Evolutionary conservation across 257 asterid genomes (phyloP), one percentile per base, ranked within the genome.

Genomic region (Nicotiana tomentosiformis): DNA sequence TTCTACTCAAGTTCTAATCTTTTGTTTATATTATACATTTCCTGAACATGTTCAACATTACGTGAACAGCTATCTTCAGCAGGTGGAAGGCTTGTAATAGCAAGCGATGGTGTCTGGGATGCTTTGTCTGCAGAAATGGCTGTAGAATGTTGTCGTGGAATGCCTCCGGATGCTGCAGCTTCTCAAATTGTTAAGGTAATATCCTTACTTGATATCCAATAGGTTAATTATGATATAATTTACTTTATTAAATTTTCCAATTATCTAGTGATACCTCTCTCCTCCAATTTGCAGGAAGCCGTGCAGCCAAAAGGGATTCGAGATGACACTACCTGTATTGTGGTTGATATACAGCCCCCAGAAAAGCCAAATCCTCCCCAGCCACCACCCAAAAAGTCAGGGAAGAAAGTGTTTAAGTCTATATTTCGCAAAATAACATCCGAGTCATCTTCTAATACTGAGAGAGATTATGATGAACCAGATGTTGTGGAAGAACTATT

Each of bases 71-170:
- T 93, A 70, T 85, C 98, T 33, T 83, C 97, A n/a, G 87, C 89
- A 23, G 97, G 98, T 82, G 98, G 97, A 80, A 85, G 97, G 88
- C 89, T 92, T 79, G 87, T 93, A n/a, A 90, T 93, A 86, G 90
- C 95, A 20, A 93, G 98, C 17, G 98, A 93, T 68, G 98, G 98
- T 84, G 98, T 93, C 85, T 93, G 97, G 97, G 98, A 93, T 49
- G 92, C 95, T 46, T 11, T 93, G 84, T 86, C 97, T 83, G 90
- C 93, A 61, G 94, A 93, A 88, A 56, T 85, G 39, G 95, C 93
- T 82, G 84, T 90, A 7, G 98, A 91, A 72, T 92, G 98, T 84
- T 91, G 90, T 78, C 86, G 89, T 83, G 98, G 93, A 66, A 88
- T 91, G 97, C 84, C 90, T 39, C 86, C 93, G 7, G 93, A 93